phyloP scores from a whole-genome alignment of 306 rosid genomes.

The Echinosophora koreensis region DNA sequence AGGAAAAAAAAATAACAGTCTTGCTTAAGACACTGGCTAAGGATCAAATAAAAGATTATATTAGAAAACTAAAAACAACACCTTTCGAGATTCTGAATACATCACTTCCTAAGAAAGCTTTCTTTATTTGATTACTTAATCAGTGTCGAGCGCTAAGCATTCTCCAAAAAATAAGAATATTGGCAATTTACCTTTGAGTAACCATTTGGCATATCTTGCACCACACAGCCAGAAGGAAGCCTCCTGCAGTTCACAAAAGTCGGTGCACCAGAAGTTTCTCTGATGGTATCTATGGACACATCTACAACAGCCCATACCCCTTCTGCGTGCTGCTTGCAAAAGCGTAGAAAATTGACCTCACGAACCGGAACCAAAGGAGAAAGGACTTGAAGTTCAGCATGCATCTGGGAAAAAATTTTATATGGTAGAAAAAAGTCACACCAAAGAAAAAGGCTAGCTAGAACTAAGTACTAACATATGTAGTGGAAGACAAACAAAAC shows the following conservation, averaged over 20 bases:
- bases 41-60: no score
- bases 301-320: conserved; percentile 96
- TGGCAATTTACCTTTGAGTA: conserved; percentile 72
- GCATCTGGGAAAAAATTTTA: conserved; percentile 64
- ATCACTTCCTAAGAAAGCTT: no score
- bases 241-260: conserved; percentile 70
- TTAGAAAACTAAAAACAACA: no score
- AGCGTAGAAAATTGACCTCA: conserved; percentile 77
- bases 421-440: background rate
- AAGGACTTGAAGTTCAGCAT: conserved; percentile 88
- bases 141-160: no score
- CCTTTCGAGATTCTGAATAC: no score
- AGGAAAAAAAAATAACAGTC: background rate
- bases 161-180: background rate
- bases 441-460: background rate
- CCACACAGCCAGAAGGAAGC: conserved; percentile 93
- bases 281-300: conserved; percentile 71
- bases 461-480: background rate
- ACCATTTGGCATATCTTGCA: conserved; percentile 94
- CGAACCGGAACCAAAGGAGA: conserved; percentile 88
- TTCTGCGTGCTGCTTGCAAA: conserved; percentile 91
- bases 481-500: background rate
- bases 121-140: no score
- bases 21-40: no score
- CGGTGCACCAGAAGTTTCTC: conserved; percentile 65